Evolutionary conservation across 352 stramenopile genomes (phyloP).

Genomic region (Pythium guiyangense): DNA sequence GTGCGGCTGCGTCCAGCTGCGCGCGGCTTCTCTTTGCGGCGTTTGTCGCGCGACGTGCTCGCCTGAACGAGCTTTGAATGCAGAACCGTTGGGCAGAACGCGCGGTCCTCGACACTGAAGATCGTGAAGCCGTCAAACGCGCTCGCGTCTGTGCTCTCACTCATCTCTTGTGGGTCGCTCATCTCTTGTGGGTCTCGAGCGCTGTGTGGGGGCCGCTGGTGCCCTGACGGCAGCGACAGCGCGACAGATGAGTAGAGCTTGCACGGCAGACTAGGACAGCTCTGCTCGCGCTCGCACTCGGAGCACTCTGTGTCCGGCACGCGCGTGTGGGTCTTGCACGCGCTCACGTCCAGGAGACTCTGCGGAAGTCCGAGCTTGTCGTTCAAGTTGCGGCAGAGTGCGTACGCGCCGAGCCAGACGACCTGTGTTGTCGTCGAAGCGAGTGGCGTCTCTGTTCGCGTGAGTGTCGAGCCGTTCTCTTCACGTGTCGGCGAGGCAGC

Average conservation of each 20-base stretch:
- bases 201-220: no score
- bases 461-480: neutral
- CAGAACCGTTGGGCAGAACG: slow-evolving; percentile 8
- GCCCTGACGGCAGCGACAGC: neutral
- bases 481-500: neutral
- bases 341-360: slow-evolving; percentile 3
- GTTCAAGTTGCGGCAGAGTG: slow-evolving; percentile 30
- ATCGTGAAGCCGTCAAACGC: slow-evolving; percentile 10
- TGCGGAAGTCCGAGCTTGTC: slow-evolving; percentile 24
- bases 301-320: slow-evolving; percentile 11
- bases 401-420: slow-evolving; percentile 46
- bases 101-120: slow-evolving; percentile 15
- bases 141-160: neutral
- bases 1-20: neutral
- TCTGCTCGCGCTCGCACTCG: slow-evolving; percentile 22
- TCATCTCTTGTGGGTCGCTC: neutral
- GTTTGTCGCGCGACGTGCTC: neutral
- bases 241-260: slow-evolving; percentile 11
- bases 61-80: neutral
- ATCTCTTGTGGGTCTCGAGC: no score
- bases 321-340: slow-evolving; percentile 17
- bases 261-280: slow-evolving; percentile 19
- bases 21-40: neutral
- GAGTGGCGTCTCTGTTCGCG: neutral
- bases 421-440: neutral